A percentile compares a stretch with the other conserved stretches of the same genome.
These are phyloP conservation scores for Paraglomus brasilianum DNA, from an alignment of 192 early-diverging fungal genomes.

Conservation along the genomic window DNA sequence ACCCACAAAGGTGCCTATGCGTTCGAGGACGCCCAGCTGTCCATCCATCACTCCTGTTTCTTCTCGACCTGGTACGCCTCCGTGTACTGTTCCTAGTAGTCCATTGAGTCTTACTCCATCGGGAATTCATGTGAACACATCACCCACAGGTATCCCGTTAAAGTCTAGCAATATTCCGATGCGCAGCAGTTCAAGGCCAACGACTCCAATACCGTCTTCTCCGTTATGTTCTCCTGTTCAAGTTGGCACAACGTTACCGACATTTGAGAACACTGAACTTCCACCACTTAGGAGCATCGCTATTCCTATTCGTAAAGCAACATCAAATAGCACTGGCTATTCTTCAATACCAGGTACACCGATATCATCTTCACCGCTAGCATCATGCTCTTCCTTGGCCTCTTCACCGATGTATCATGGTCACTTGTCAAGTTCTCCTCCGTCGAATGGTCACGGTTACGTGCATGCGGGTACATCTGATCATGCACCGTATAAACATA, in stretches of 20 bases:
- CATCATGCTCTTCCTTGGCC: not conserved
- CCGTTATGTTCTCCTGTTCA: not conserved
- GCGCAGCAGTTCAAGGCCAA: conserved; percentile 10
- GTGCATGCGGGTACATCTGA: no score
- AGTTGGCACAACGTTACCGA: not conserved
- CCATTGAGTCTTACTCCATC: not conserved
- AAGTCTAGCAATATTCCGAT: no score
- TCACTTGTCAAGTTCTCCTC: not conserved
- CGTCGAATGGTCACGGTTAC: no score
- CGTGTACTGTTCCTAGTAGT: not conserved
- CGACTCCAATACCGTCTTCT: not conserved
- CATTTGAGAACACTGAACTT: not conserved
- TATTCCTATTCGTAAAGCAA: not conserved
- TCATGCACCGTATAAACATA: not conserved
- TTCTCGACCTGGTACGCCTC: not conserved
- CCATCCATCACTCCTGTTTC: not conserved
- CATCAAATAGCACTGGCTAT: not conserved
- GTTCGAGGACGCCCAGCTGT: conserved; percentile 1
- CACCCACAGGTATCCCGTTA: not conserved
- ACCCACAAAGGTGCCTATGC: conserved; percentile 6
- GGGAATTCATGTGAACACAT: not conserved
- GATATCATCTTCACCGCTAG: not conserved
- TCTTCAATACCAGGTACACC: not conserved
- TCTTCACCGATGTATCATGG: not conserved
- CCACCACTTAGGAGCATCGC: not conserved